Conservation (phyloP, 176 grass and related monocot species). For the Aegilops tauschii region DNA sequence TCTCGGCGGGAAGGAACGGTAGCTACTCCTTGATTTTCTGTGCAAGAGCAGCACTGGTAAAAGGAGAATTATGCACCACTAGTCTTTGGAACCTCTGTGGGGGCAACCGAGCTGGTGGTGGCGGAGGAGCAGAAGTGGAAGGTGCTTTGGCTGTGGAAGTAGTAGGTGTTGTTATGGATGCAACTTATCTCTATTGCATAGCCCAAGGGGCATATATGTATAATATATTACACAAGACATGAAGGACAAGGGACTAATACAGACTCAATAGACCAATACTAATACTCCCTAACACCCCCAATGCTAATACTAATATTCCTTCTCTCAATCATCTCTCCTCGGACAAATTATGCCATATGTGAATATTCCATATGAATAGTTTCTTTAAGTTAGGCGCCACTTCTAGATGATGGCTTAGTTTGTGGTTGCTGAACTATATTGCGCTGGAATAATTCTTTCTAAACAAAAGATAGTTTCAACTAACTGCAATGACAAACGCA, state of each 20-base stretch:
- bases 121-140: neutral
- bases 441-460: neutral
- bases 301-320: neutral
- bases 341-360: neutral
- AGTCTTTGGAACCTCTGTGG: too few species aligned
- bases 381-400: neutral
- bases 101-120: too few species aligned
- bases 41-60: too few species aligned
- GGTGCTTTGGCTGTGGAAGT: neutral
- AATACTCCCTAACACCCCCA: too few species aligned
- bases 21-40: too few species aligned
- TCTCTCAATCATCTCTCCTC: neutral
- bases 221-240: too few species aligned
- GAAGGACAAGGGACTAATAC: too few species aligned
- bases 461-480: neutral
- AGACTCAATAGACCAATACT: too few species aligned
- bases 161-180: neutral
- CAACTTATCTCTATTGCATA: neutral
- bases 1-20: neutral
- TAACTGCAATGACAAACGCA: neutral
- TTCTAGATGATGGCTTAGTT: neutral
- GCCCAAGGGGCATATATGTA: too few species aligned
- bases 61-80: too few species aligned
- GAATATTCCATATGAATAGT: neutral
- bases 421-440: neutral